phyloP scores from a whole-genome alignment of 2,329 filamentous ascomycete genomes.

The Ophioceras dolichostomum region DNA sequence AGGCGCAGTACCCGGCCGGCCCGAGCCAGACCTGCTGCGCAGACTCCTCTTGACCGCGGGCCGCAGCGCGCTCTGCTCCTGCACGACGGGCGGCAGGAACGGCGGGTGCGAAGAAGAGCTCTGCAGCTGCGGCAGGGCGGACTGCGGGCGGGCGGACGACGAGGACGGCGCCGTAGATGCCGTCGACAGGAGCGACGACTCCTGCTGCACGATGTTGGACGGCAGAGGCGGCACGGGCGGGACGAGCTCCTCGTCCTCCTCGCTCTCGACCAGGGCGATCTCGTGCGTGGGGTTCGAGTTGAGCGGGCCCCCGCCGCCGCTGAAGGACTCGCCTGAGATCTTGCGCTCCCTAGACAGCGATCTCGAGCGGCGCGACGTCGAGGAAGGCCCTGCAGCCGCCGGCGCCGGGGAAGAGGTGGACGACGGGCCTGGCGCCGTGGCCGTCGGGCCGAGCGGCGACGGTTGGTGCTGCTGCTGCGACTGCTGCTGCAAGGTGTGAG shows the following conservation, averaged over 20 bases:
- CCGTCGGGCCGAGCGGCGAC: not conserved
- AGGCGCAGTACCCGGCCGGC: no score
- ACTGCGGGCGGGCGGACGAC: conserved; percentile 1
- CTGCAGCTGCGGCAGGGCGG: not conserved
- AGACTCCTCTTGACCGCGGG: conserved; percentile 15
- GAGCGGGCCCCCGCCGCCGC: conserved; percentile 20
- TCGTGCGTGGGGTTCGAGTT: conserved; percentile 24
- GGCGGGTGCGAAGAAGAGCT: not conserved
- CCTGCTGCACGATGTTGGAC: conserved; percentile 10
- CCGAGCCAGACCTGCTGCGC: no score
- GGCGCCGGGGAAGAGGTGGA: not conserved
- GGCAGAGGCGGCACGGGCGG: conserved; percentile 47
- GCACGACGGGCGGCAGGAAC: not conserved
- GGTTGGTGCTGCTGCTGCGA: conserved; percentile 14
- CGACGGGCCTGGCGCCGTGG: not conserved
- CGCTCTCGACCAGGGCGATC: conserved; percentile 13
- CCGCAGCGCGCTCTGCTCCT: conserved; percentile 9
- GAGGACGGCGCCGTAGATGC: conserved; percentile 1
- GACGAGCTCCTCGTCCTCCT: conserved; percentile 25
- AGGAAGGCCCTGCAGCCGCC: not conserved
- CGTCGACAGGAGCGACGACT: conserved; percentile 7
- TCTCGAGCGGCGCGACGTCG: conserved; percentile 10
- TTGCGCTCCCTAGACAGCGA: no score
- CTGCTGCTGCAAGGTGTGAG: no score
- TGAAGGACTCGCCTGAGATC: no score